Base-by-base conservation (phyloP, 2,329 filamentous ascomycete species). In the Colletotrichum paranaense region DNA sequence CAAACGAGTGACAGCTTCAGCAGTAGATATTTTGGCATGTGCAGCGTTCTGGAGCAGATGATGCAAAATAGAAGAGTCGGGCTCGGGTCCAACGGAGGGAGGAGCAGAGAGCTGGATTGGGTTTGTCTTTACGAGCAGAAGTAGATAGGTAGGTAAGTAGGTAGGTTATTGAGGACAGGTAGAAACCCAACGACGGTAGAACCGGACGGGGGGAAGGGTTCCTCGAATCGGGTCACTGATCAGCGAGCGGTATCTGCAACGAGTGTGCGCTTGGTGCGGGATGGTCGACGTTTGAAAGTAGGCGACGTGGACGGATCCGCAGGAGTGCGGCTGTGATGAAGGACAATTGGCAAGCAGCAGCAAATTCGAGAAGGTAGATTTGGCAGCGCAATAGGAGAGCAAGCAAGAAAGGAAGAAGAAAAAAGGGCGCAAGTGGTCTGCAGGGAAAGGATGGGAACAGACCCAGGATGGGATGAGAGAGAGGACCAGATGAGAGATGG, bases 201-300 rank as follows among this genome's bases (percentile, higher is more conserved):
- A 42, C 49, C 30, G 14, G n/a, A 35, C 32, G 46, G 46, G 28
- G 42, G 42, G 38, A 26, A 42, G 32, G 55, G 19, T 19, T 49
- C 19, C 19, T 49, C 42, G 19, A 5, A 49, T 52, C 24, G 57
- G 53, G 53, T 69, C 66, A 72, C 52, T 55, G 65, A 53, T 69
- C 66, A 64, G 59, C 66, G 53, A 55, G 42, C 14, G 66, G 58
- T 52, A 63, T 72, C 58, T 63, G 66, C 42, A 59, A 57, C n/a
- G 55, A 24, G 26, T 32, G 19, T 53, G 49, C 19, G 57, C 24
- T 32, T 69, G 19, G 55, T 38, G 24, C 64, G n/a, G 42, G 38
- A 58, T 49, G 28, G 46, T 19, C 19, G 32, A 28, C 24, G 46
- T 38, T 22, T n/a, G 68, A 26, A 57, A 59, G 63, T 28, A 58